Percentiles rank a stretch among this genome's conserved stretches.
Evolutionary conservation across 2,329 filamentous ascomycete genomes (phyloP).

Genomic region (Diplodia seriata): DNA sequence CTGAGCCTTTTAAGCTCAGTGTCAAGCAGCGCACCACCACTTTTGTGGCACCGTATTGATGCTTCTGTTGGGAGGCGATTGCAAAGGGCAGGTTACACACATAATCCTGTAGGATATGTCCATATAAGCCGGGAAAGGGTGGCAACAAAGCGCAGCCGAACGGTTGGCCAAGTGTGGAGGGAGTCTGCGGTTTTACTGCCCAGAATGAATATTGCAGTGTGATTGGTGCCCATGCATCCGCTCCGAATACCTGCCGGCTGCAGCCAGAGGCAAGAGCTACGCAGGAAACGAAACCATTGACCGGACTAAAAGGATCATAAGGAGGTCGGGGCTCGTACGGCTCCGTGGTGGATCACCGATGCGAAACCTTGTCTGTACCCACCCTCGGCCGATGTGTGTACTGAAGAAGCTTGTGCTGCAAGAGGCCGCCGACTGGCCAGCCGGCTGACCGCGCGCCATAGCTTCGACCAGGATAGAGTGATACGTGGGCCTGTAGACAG

Average conservation of each 20-base stretch:
- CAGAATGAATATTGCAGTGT: no score
- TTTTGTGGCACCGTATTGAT: no score
- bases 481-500: background rate
- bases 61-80: background rate
- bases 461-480: background rate
- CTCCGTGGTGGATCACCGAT: background rate
- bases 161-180: background rate
- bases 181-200: background rate
- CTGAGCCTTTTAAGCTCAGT: constrained; percentile 1
- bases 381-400: background rate
- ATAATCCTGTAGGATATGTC: background rate
- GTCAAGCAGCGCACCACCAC: background rate
- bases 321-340: no score
- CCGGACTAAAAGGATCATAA: background rate
- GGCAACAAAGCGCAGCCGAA: constrained; percentile 3
- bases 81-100: background rate
- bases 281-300: background rate
- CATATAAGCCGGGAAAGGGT: background rate
- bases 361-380: background rate
- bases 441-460: no score
- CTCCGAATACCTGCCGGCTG: background rate
- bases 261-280: background rate
- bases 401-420: background rate
- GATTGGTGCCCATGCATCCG: no score
- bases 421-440: background rate